Evolutionary conservation across 768 basidiomycete genomes (phyloP), one percentile per base, ranked within the genome.

Genomic region (Mycena vitilis): DNA sequence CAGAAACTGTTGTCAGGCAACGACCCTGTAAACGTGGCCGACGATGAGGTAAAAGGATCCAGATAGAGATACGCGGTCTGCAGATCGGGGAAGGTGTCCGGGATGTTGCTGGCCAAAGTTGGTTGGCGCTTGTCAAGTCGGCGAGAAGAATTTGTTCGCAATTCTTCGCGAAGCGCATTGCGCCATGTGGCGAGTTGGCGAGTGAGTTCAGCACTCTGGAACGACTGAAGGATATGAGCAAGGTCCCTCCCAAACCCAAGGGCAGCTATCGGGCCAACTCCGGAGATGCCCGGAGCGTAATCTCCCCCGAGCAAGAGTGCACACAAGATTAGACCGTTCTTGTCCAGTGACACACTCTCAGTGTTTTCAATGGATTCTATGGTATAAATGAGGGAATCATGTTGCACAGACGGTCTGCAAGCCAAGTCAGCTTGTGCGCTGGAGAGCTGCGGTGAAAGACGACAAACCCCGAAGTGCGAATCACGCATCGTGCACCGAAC

Each of bases 181-280:
- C 40, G 22, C 56, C 56, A 57, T 2, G 16, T 10, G 34, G 22
- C 15, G n/a, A 49, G 25, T 30, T 2, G 25, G 18, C 15, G 42
- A 16, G 12, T 16, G 10, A n/a, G 48, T 10, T 59, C 25, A 5
- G 18, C 15, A n/a, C 44, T 30, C 4, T 1, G 10, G 25, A 30
- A 45, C 30, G 25, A 34, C 18, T 30, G 9, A 16, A 59, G 13
- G 44, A 59, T 59, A n/a, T 30, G 5, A 7, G 34, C 18, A 18
- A 59, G 57, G 7, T 59, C 57, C 9, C 4, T 18, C 0, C 57
- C 57, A 13, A 59, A 58, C 18, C 57, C 57, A 51, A 51, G 48
- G 13, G 60, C 47, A 51, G 51, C 16, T 2, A 12, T 16, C 5
- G 12, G 16, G 2, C 60, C 60, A 5, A 23, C 18, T 6, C 56